These are phyloP conservation scores for Gossypium stocksii DNA, from an alignment of 345 rosid species.

Conservation along the genomic window DNA sequence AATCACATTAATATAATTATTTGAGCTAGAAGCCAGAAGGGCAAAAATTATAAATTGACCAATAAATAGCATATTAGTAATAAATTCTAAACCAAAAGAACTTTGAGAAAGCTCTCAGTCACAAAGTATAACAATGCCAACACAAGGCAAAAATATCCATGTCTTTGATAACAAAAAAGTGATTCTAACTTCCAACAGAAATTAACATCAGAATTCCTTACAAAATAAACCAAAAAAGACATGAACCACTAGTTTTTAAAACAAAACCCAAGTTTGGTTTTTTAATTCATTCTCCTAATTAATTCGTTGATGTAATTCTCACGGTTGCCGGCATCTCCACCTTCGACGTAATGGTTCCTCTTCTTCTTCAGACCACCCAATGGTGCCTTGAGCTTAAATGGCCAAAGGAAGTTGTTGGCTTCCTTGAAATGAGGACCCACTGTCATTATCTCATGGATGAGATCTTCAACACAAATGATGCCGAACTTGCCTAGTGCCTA, in stretches of 20 bases:
- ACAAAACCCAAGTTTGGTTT: neutral
- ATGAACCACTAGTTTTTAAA: neutral
- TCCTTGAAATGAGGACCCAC: conserved; percentile 96
- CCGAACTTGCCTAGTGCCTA: conserved; percentile 71
- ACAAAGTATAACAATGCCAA: neutral
- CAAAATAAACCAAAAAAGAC: neutral
- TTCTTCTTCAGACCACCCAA: conserved; percentile 81
- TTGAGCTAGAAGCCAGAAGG: no score
- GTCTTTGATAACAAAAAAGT: neutral
- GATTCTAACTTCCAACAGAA: neutral
- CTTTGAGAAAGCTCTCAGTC: neutral
- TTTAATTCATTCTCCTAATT: conserved; percentile 83
- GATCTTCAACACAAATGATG: conserved; percentile 71
- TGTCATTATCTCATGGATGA: conserved; percentile 79
- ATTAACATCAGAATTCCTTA: neutral
- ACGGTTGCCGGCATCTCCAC: conserved; percentile 86
- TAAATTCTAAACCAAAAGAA: neutral
- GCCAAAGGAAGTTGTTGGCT: conserved; percentile 89
- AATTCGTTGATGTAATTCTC: conserved; percentile 74
- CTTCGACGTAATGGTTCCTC: conserved; percentile 94
- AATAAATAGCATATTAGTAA: no score
- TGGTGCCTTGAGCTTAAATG: conserved; percentile 91
- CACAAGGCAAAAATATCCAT: neutral
- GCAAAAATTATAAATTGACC: no score
- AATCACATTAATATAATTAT: no score